Conservation (phyloP, 352 stramenopile species). For the Phytophthora sojae region DNA sequence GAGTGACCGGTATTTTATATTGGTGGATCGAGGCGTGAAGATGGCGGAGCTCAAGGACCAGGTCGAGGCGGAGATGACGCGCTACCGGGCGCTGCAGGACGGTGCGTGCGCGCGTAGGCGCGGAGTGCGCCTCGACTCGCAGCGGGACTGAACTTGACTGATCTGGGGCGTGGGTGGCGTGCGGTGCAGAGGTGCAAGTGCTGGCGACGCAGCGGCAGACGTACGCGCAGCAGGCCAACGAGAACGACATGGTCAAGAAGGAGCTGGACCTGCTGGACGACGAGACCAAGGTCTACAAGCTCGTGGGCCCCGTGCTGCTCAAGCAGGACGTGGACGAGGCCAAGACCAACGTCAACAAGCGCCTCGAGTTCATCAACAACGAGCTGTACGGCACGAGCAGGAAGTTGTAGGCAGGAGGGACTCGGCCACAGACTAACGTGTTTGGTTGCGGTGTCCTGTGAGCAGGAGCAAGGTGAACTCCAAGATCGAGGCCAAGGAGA, state of each 20-base stretch:
- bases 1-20: conserved; percentile 2
- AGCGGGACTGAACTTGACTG: neutral
- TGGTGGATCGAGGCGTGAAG: conserved; percentile 7
- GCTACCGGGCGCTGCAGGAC: conserved; percentile 93
- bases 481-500: conserved; percentile 92
- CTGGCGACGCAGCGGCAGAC: conserved; percentile 89
- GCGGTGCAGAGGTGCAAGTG: conserved; percentile 74
- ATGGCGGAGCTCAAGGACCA: conserved; percentile 69
- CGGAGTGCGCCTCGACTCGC: neutral
- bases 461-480: conserved; percentile 85
- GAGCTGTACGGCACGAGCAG: conserved; percentile 75
- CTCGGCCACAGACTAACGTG: neutral
- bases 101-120: conserved; percentile 44
- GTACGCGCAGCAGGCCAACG: conserved; percentile 93
- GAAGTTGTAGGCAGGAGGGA: neutral
- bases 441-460: neutral
- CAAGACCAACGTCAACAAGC: conserved; percentile 95
- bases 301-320: conserved; percentile 95
- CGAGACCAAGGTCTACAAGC: conserved; percentile 94
- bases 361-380: conserved; percentile 96
- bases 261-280: conserved; percentile 90
- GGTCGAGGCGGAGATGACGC: conserved; percentile 89
- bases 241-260: conserved; percentile 98
- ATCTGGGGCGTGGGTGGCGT: neutral
- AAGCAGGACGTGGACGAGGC: conserved; percentile 95